Base-by-base conservation (phyloP, 1,139 yeast genomes). In the Candida frijolesensis region DNA sequence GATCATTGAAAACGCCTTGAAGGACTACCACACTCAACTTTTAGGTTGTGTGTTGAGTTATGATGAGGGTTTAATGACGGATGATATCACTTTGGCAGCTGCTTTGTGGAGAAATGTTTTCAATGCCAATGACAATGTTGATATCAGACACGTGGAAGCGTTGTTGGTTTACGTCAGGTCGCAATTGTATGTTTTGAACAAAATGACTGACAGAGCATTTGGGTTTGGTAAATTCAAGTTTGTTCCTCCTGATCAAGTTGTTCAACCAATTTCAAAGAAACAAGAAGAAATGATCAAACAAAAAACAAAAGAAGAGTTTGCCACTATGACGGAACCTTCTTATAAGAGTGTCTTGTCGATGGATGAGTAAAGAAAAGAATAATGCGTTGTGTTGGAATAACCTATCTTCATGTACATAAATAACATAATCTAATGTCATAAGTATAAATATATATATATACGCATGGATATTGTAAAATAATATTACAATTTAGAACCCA, bases 81-180 rank as follows among this genome's bases (percentile, higher is more conserved):
- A 87, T 57, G 98, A 92, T 66, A 83, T 89, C 22, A 89, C 94
- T 1, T 72, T 92, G 54, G 96, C 96, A 1, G 83, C 88, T 42
- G 97, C 97, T 0, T 69, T 92, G 42, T 89, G 96, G 96, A 84
- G 97, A 76, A 91, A 91, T 64, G 71, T 94, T 53, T 94, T 91
- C 70, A 89, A 89, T 60, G 97, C 96, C 51, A 84, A 89, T 66
- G 83, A 84, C 34, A 86, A 89, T 57, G 84, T 87, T 34, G 97
- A 94, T 68, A 78, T 87, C 68, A 83, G 88, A 54, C 92, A 89
- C 56, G 73, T 95, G 42, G 98, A 92, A 66, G 94, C 95, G 9
- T 76, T 89, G 61, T 89, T 92, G 27, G 89, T 89, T 57, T 92
- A 92, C 64, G 87, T 91, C 42, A 84, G 98, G 65, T 85, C 90